Conservation (phyloP, 345 rosid genomes). For the Lepidium sativum region DNA sequence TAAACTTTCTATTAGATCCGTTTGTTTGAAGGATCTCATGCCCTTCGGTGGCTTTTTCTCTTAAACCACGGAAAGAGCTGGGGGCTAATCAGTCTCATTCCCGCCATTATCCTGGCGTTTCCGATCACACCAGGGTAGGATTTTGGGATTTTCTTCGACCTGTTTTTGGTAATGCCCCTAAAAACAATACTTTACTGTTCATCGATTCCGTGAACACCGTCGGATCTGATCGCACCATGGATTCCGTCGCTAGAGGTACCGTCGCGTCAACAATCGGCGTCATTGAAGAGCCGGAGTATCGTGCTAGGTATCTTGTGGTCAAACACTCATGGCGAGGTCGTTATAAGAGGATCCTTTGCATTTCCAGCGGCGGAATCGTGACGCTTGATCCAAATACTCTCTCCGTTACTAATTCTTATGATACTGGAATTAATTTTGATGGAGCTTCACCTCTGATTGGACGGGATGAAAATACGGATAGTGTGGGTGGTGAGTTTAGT, state of each 20-base stretch:
- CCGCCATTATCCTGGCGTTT: conserved; percentile 53
- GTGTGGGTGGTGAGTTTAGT: conserved; percentile 53
- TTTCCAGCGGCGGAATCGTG: conserved; percentile 50
- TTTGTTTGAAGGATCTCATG: neutral
- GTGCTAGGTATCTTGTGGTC: conserved; percentile 71
- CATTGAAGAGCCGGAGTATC: conserved; percentile 86
- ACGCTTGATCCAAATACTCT: conserved; percentile 85
- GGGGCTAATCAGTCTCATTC: conserved; percentile 92
- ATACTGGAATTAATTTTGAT: conserved; percentile 59
- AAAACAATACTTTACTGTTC: conserved; percentile 40
- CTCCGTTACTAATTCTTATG: conserved; percentile 69
- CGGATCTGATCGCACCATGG: conserved; percentile 45
- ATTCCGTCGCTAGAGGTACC: conserved; percentile 22
- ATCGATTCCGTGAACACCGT: conserved; percentile 35
- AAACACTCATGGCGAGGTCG: conserved; percentile 99
- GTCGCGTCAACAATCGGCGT: conserved; percentile 22
- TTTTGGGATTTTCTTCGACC: conserved; percentile 58
- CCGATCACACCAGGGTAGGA: conserved; percentile 51
- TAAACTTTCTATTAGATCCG: conserved; percentile 11
- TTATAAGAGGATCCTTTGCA: conserved; percentile 85
- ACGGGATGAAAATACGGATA: conserved; percentile 54
- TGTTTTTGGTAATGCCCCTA: conserved; percentile 47
- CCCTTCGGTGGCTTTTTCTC: conserved; percentile 27
- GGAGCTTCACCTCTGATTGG: conserved; percentile 61
- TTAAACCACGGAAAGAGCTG: conserved; percentile 47